A percentile compares a stretch with the other conserved stretches of the same genome.
Evolutionary conservation across 2,329 filamentous ascomycete genomes (phyloP).

Genomic region (Colletotrichum incanum): DNA sequence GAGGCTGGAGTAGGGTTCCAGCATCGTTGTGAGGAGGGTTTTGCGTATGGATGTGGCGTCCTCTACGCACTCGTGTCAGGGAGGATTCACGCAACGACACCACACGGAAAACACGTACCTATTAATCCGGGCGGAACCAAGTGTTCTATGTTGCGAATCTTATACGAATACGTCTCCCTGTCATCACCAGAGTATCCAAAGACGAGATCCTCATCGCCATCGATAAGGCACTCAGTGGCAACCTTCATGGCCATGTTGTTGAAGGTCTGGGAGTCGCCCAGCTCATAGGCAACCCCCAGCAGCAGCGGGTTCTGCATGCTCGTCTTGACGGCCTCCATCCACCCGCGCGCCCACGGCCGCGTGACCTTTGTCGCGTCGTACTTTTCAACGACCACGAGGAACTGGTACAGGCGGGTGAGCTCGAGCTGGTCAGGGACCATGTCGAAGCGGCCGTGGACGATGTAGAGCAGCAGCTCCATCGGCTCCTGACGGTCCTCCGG

Average conservation of each 20-base stretch:
- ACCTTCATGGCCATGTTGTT: slow-evolving; percentile 45
- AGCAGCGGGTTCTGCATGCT: slow-evolving; percentile 44
- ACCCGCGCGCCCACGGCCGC: slow-evolving; percentile 46
- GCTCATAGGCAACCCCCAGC: slow-evolving; percentile 52
- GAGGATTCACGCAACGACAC: no score
- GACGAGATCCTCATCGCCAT: slow-evolving; percentile 28
- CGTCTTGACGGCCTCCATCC: slow-evolving; percentile 44
- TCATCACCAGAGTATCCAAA: slow-evolving; percentile 21
- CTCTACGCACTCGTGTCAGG: slow-evolving; percentile 1
- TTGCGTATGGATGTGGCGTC: slow-evolving; percentile 7
- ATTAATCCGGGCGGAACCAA: slow-evolving; percentile 15
- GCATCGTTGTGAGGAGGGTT: slow-evolving; percentile 9
- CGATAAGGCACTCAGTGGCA: slow-evolving; percentile 44
- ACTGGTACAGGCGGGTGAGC: slow-evolving; percentile 47
- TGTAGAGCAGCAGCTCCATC: slow-evolving; percentile 50
- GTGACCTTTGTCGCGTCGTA: slow-evolving; percentile 49
- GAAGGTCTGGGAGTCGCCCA: slow-evolving; percentile 49
- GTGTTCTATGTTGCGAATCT: slow-evolving; percentile 21
- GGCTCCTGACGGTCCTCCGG: slow-evolving; percentile 51
- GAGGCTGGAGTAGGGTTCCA: slow-evolving; percentile 26
- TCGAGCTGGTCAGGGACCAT: slow-evolving; percentile 46
- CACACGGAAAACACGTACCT: neutral
- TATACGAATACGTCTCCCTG: slow-evolving; percentile 17
- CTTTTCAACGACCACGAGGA: slow-evolving; percentile 51
- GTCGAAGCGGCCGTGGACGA: slow-evolving; percentile 51